These are phyloP conservation scores for Penicillium brevicompactum DNA, from an alignment of 2,329 filamentous ascomycete genomes.

Conservation along the genomic window DNA sequence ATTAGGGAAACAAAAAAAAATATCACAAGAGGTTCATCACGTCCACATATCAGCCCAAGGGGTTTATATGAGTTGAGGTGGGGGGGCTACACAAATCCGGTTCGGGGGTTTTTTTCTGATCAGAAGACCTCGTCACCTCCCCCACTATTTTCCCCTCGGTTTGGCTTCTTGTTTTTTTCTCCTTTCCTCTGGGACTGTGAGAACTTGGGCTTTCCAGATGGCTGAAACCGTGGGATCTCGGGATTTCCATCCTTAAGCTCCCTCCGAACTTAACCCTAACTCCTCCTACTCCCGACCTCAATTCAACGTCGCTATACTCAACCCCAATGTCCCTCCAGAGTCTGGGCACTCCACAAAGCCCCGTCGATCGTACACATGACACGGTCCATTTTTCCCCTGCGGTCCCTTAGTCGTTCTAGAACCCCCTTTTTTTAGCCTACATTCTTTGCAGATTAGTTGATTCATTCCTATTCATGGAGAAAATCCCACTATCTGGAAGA, in stretches of 20 bases:
- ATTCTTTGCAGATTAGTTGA: slow-evolving; percentile 12
- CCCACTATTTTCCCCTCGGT: slow-evolving; percentile 19
- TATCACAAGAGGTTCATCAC: not conserved
- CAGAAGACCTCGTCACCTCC: slow-evolving; percentile 34
- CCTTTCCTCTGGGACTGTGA: not conserved
- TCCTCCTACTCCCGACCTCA: not conserved
- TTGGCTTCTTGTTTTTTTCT: slow-evolving; percentile 4
- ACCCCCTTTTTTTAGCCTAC: slow-evolving; percentile 15
- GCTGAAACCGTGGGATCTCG: too few species aligned
- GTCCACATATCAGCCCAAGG: slow-evolving; percentile 27
- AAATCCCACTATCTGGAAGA: slow-evolving; percentile 16
- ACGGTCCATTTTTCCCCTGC: slow-evolving; percentile 23
- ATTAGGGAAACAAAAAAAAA: not conserved
- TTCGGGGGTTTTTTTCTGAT: slow-evolving; percentile 35
- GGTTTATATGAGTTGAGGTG: slow-evolving; percentile 21
- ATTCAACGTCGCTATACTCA: not conserved
- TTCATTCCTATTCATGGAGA: slow-evolving; percentile 26
- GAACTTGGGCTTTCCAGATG: not conserved
- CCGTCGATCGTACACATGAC: slow-evolving; percentile 32
- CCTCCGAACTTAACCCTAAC: too few species aligned
- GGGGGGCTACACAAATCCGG: slow-evolving; percentile 25
- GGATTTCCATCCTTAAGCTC: too few species aligned
- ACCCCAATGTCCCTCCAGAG: slow-evolving; percentile 5
- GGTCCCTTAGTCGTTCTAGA: slow-evolving; percentile 23
- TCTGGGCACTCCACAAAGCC: slow-evolving; percentile 9